A percentile compares a stretch with the other conserved stretches of the same genome.
Conservation (phyloP, 805 yeast genomes). For the Candida chilensis region DNA sequence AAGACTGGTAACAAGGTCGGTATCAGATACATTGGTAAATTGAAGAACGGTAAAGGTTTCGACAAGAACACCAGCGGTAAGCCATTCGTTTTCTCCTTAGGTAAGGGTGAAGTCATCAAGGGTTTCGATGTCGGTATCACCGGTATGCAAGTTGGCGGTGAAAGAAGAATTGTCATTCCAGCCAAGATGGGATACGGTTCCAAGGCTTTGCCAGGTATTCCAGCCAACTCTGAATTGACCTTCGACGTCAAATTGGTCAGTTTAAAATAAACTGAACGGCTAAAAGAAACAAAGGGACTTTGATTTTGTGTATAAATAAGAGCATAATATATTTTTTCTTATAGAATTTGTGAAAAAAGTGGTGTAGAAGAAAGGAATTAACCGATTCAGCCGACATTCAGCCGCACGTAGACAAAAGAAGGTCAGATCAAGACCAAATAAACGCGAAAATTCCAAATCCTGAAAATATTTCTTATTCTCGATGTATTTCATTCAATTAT, state of each 20-base stretch:
- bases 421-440: too few relatives aligned
- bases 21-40: slow-evolving; percentile 96
- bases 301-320: too few relatives aligned
- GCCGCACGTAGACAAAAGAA: too few relatives aligned
- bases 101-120: slow-evolving; percentile 96
- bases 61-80: slow-evolving; percentile 97
- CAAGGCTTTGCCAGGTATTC: slow-evolving; percentile 91
- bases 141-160: slow-evolving; percentile 98
- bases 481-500: too few relatives aligned
- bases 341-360: too few relatives aligned
- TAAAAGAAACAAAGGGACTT: slow-evolving; percentile 6
- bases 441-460: too few relatives aligned
- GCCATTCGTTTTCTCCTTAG: slow-evolving; percentile 86
- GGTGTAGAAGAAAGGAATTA: too few relatives aligned
- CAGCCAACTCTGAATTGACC: slow-evolving; percentile 93
- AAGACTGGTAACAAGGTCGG: slow-evolving; percentile 88
- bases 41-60: slow-evolving; percentile 91
- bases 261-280: slow-evolving; percentile 49
- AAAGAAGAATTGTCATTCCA: slow-evolving; percentile 95
- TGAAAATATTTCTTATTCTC: too few relatives aligned
- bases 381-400: too few relatives aligned
- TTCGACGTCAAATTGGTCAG: slow-evolving; percentile 92
- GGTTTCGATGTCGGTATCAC: slow-evolving; percentile 99
- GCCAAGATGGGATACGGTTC: slow-evolving; percentile 96
- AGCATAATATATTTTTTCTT: too few relatives aligned